Conservation (phyloP, 345 rosid species). For the Pugionium dolabratum region DNA sequence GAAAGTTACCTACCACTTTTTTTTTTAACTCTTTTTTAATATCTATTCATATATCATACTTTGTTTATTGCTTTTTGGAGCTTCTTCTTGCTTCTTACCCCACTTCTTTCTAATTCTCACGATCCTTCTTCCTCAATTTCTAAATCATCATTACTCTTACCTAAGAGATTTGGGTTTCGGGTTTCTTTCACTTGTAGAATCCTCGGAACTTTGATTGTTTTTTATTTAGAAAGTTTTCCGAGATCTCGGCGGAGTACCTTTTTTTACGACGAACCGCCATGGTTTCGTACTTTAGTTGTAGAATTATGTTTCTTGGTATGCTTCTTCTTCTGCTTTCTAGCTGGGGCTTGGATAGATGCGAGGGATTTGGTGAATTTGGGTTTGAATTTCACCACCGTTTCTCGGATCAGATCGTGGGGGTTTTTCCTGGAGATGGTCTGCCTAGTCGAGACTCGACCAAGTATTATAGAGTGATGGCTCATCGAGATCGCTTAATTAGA, state of each 20-base stretch:
- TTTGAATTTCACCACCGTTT: slow-evolving; percentile 77
- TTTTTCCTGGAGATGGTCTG: slow-evolving; percentile 56
- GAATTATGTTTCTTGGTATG: slow-evolving; percentile 25
- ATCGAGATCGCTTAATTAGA: slow-evolving; percentile 66
- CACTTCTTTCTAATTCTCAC: slow-evolving; percentile 12
- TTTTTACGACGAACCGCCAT: slow-evolving; percentile 25
- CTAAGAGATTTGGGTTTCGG: not conserved
- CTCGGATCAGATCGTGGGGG: slow-evolving; percentile 74
- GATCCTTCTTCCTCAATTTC: slow-evolving; percentile 21
- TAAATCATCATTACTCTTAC: not conserved
- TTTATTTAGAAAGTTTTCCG: slow-evolving; percentile 24
- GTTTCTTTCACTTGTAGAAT: not conserved
- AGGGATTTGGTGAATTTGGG: slow-evolving; percentile 56
- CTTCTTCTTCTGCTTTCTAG: slow-evolving; percentile 6
- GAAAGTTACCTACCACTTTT: slow-evolving; percentile 34
- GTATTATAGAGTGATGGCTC: slow-evolving; percentile 68
- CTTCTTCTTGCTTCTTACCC: slow-evolving; percentile 6
- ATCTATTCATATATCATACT: not conserved
- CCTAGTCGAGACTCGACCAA: slow-evolving; percentile 65
- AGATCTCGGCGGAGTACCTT: slow-evolving; percentile 38
- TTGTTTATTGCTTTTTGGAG: not conserved
- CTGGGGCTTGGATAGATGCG: slow-evolving; percentile 31
- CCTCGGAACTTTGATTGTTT: not conserved
- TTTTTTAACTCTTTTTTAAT: slow-evolving; percentile 1
- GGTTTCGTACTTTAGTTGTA: slow-evolving; percentile 33